phyloP scores from a whole-genome alignment of 306 rosid species.

The Pyrus communis region DNA sequence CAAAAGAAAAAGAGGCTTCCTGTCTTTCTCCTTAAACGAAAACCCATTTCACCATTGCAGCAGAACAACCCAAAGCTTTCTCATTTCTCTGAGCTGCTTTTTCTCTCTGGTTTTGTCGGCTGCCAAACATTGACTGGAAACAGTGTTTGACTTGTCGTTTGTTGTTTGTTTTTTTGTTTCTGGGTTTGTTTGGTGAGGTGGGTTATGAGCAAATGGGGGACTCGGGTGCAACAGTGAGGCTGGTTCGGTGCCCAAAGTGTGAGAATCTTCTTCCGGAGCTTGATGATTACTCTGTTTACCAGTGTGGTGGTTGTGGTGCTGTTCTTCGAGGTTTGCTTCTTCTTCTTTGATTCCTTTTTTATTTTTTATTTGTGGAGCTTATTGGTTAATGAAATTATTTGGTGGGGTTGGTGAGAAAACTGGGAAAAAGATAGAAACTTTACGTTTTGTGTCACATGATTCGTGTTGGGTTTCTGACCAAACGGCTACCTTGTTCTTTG shows the following conservation, averaged over 20 bases:
- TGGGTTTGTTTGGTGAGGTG: conserved; percentile 12
- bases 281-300: conserved; percentile 74
- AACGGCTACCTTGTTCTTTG: not conserved
- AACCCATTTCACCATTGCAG: not conserved
- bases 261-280: conserved; percentile 92
- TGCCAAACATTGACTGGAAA: conserved; percentile 21
- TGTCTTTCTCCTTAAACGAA: conserved; percentile 9
- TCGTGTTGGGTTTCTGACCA: not conserved
- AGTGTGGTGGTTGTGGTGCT: conserved; percentile 92
- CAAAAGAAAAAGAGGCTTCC: conserved; percentile 14
- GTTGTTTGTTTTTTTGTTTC: not conserved
- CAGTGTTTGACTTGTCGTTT: not conserved
- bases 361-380: not conserved
- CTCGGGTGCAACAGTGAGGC: conserved; percentile 37
- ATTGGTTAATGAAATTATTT: not conserved
- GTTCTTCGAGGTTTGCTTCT: conserved; percentile 67
- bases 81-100: not conserved
- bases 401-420: not conserved
- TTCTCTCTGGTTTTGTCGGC: not conserved
- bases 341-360: not conserved
- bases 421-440: not conserved
- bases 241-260: conserved; percentile 92
- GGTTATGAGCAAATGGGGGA: conserved; percentile 52
- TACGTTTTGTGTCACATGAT: not conserved
- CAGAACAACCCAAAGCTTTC: not conserved